phyloP scores from a whole-genome alignment of 345 rosid species.

The Orychophragmus violaceus region DNA sequence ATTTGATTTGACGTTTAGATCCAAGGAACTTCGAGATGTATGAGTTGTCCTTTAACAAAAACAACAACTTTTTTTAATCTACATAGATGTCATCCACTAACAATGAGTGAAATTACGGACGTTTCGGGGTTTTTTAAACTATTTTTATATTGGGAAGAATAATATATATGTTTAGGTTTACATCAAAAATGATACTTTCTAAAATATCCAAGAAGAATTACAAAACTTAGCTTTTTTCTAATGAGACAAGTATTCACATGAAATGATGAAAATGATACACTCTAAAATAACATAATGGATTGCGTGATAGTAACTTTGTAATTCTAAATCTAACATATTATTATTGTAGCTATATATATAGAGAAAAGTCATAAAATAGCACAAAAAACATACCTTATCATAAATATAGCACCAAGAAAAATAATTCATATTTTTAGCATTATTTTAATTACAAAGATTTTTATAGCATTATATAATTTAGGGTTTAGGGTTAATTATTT shows the following conservation, averaged over 20 bases:
- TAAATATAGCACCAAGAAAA: no score
- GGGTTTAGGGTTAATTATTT: no score
- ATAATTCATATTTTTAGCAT: no score
- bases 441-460: no score
- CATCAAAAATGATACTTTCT: not conserved
- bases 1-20: constrained; percentile 29
- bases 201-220: no score
- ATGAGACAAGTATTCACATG: no score
- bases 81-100: not conserved
- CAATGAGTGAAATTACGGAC: not conserved
- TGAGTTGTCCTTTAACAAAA: not conserved
- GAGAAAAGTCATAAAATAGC: no score
- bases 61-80: not conserved
- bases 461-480: no score
- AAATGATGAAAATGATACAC: no score
- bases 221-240: not conserved
- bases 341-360: no score
- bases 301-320: not conserved
- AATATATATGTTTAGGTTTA: not conserved
- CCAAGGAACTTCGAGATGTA: not conserved
- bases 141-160: not conserved
- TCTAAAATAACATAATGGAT: not conserved
- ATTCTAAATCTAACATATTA: not conserved
- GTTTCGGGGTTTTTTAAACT: not conserved
- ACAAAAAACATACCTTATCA: no score